A percentile compares a stretch with the other conserved stretches of the same genome.
Evolutionary conservation across 2,329 filamentous ascomycete species (phyloP).

Genomic region (Xylaria sp.): DNA sequence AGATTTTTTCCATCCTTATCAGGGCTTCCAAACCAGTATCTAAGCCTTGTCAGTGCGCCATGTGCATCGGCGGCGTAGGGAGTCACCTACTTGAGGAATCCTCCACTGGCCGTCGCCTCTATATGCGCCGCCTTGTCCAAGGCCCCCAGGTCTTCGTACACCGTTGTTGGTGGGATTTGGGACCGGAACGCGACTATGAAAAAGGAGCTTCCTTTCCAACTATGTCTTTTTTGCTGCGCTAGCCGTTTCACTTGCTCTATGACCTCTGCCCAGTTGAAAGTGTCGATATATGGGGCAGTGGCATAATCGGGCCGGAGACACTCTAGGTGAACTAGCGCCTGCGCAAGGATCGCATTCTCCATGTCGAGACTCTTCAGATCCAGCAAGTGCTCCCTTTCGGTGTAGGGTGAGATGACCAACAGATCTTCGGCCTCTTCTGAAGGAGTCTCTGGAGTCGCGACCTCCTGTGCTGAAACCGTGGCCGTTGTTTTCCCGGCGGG

Average conservation of each 20-base stretch:
- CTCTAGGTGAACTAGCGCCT: slow-evolving; percentile 73
- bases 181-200: slow-evolving; percentile 90
- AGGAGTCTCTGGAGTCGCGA: slow-evolving; percentile 17
- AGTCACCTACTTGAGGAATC: slow-evolving; percentile 76
- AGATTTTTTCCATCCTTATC: slow-evolving; percentile 78
- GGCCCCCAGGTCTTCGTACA: slow-evolving; percentile 73
- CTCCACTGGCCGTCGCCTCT: slow-evolving; percentile 82
- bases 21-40: slow-evolving; percentile 88
- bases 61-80: slow-evolving; percentile 31
- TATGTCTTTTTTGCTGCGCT: slow-evolving; percentile 56
- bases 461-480: slow-evolving; percentile 34
- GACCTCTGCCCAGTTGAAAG: slow-evolving; percentile 80
- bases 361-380: slow-evolving; percentile 74
- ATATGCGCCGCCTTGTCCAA: slow-evolving; percentile 83
- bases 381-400: slow-evolving; percentile 75
- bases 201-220: slow-evolving; percentile 73
- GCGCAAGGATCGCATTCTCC: slow-evolving; percentile 75
- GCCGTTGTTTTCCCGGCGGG: slow-evolving; percentile 34
- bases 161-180: slow-evolving; percentile 72
- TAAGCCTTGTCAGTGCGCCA: slow-evolving; percentile 49
- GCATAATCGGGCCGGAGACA: slow-evolving; percentile 78
- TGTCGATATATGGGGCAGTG: slow-evolving; percentile 75
- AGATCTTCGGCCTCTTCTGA: slow-evolving; percentile 38
- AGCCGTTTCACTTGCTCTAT: slow-evolving; percentile 68
- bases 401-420: slow-evolving; percentile 81